Base-by-base conservation (phyloP, 2,329 filamentous ascomycete genomes). In the Teratosphaeria zuluensis region DNA sequence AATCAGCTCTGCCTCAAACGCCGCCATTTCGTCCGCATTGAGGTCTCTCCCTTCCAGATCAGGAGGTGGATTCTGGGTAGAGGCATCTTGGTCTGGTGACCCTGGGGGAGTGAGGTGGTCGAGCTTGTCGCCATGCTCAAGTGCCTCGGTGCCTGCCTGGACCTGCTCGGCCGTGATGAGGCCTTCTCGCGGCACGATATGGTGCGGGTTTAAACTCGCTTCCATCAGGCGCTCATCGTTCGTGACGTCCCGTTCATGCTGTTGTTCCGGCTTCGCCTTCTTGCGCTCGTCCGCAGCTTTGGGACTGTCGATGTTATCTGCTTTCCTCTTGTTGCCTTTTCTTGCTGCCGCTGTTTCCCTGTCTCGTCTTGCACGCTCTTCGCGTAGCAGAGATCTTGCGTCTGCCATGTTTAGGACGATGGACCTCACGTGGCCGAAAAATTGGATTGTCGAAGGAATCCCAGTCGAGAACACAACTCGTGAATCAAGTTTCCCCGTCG, bases 1-100 rank as follows among this genome's bases (percentile, higher is more conserved):
- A 7, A 84, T 87, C 58, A 95, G 85, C 57, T 95, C 89, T 2
- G 88, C 88, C 70, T 96, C 87, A 69, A 95, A 95, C 8, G 89
- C 89, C 1, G 89, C 84, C 8, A 89, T 75, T 48, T 76, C 74
- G 14, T 78, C 75, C 80, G 42, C 42, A 19, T 48, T 6, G 9
- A 48, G 88, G 94, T 92, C 42, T 35, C 55, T 16, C 52, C 9
- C 24, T 8, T 51, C 48, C 19, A 28, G 4, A 28, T 52, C 51
- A 8, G 30, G 30, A 11, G 51, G 51, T 4, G 51, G 14, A 9
- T 5, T 4, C 11, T 48, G 16, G n/a, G 42, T 48, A 19, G 42
- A 16, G 42, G 19, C n/a, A n/a, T n/a, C 19, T 8, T 48, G 42
- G 42, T 48, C 42, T 8, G 42, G 42, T 6, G 42, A 48, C n/a